These are phyloP conservation scores for Leucocoprinus leucothites DNA, from an alignment of 768 basidiomycete genomes.

Conservation along the genomic window DNA sequence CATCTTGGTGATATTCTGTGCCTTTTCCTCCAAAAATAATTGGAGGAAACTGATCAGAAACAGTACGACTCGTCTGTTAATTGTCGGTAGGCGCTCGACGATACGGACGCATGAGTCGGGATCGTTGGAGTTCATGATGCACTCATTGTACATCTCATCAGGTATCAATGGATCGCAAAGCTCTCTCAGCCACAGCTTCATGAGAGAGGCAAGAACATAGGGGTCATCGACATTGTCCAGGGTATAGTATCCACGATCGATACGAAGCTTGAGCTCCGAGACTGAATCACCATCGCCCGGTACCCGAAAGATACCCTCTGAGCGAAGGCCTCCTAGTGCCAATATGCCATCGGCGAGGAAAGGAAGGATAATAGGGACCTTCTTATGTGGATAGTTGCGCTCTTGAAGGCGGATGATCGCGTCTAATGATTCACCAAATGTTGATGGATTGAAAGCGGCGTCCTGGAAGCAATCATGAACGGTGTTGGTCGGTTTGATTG, in stretches of 20 bases:
- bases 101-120: slow-evolving; percentile 71
- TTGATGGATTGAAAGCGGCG: slow-evolving; percentile 93
- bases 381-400: slow-evolving; percentile 79
- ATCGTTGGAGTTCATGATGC: slow-evolving; percentile 66
- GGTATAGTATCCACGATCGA: slow-evolving; percentile 89
- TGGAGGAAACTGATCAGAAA: slow-evolving; percentile 92
- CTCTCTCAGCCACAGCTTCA: slow-evolving; percentile 94
- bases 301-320: slow-evolving; percentile 91
- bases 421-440: slow-evolving; percentile 88
- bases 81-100: slow-evolving; percentile 74
- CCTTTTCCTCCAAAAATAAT: slow-evolving; percentile 77
- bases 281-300: slow-evolving; percentile 90
- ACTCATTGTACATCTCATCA: slow-evolving; percentile 88
- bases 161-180: slow-evolving; percentile 91
- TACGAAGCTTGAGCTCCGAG: slow-evolving; percentile 82
- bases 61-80: slow-evolving; percentile 81
- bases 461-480: slow-evolving; percentile 38
- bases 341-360: slow-evolving; percentile 93
- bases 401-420: slow-evolving; percentile 82
- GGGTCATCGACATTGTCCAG: slow-evolving; percentile 89
- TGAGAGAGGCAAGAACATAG: slow-evolving; percentile 81
- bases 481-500: not conserved
- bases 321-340: slow-evolving; percentile 77
- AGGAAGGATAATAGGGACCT: slow-evolving; percentile 89
- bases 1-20: slow-evolving; percentile 80